Conservation (phyloP, 2,329 filamentous ascomycete genomes). For the Cytospora mali region DNA sequence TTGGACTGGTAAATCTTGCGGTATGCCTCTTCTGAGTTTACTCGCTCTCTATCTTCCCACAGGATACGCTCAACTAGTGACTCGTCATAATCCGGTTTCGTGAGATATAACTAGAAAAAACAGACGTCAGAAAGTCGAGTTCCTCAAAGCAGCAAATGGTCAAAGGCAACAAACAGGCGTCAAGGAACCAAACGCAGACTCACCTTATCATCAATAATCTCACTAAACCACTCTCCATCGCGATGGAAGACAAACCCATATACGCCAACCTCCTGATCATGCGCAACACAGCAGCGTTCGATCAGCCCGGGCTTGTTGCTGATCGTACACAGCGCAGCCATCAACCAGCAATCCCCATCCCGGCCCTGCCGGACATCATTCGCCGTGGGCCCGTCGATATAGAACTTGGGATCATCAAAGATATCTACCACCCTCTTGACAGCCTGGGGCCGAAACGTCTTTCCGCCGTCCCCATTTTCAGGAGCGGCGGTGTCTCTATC, state of each 20-base stretch:
- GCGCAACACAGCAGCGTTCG: conserved; percentile 71
- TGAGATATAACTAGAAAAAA: conserved; percentile 54
- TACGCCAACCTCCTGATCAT: conserved; percentile 73
- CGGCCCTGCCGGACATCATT: conserved; percentile 79
- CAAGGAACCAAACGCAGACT: not conserved
- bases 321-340: conserved; percentile 77
- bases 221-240: conserved; percentile 72
- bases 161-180: not conserved
- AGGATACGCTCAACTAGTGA: conserved; percentile 50
- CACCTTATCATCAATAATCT: conserved; percentile 60
- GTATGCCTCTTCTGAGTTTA: conserved; percentile 61
- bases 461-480: conserved; percentile 25
- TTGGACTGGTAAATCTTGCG: conserved; percentile 67
- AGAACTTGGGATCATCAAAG: conserved; percentile 77
- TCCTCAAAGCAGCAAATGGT: not conserved
- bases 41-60: conserved; percentile 50
- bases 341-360: conserved; percentile 84
- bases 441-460: conserved; percentile 46
- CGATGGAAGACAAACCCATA: conserved; percentile 86
- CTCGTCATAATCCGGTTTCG: conserved; percentile 64
- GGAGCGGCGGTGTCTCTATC: conserved; percentile 12
- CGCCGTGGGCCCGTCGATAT: conserved; percentile 73
- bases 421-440: conserved; percentile 76
- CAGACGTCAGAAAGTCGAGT: not conserved
- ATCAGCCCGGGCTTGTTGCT: conserved; percentile 73